Evolutionary conservation across 148 eudicot species (phyloP), one percentile per base, ranked within the genome.

Genomic region (Bassia scoparia): DNA sequence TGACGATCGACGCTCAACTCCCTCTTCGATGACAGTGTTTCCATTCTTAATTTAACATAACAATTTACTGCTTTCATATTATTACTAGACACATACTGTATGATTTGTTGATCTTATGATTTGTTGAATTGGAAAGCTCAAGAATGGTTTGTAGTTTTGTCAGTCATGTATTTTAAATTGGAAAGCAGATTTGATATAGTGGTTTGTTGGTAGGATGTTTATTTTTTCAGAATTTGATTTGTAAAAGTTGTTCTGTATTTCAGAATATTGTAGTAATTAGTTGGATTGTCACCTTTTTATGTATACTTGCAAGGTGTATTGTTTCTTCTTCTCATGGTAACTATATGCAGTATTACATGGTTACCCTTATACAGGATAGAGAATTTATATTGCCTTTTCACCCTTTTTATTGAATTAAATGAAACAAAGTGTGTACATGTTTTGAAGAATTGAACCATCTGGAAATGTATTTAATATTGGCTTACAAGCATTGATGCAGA

Each of bases 1-100:
- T 46, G 73, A 75, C 15, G 52, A 66, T 75, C 75, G 49, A 58
- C 43, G 3, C 55, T 62, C 43, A 37, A 49, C 61, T 46, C 72
- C 20, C 27, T 27, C 35, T 61, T 71, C 46, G 12, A 3, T 26
- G 70, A 3, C 13, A 31, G 29, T 52, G 63, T 75, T 55, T 55
- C 71, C 43, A 48, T 66, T 11, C 79, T 41, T 80, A 70, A 62
- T 43, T 18, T 34, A 18, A 34, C 34, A 53, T 7, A 7, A 23
- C 37, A 17, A 5, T n/a, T 44, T 2, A 52, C 4, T 30, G n/a
- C 29, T n/a, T 3, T 6, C 16, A n/a, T 15, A 0, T 4, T 23
- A 24, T 27, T 11, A n/a, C 10, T 52, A n/a, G n/a, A n/a, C n/a
- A n/a, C n/a, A n/a, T n/a, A n/a, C 35, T 29, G 3, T 53, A 0